Evolutionary conservation across 1,139 yeast species (phyloP).

Genomic region (Hemisphaericaspora subhashii): DNA sequence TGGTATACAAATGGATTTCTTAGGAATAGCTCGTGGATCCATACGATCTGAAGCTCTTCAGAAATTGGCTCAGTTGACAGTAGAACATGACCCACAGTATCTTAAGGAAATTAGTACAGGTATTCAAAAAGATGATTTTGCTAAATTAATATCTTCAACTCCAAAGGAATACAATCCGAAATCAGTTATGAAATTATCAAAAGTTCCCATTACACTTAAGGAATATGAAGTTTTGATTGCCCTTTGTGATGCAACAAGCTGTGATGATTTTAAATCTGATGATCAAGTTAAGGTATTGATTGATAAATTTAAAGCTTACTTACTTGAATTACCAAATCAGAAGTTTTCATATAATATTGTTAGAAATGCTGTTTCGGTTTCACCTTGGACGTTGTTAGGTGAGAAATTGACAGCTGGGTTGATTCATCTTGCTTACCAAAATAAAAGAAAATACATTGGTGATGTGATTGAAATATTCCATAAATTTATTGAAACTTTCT

Average conservation of each 20-base stretch:
- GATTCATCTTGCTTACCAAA: conserved; percentile 34
- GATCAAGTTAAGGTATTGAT: conserved; percentile 54
- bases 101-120: conserved; percentile 17
- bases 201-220: conserved; percentile 46
- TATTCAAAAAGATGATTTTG: conserved; percentile 23
- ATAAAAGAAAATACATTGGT: conserved; percentile 26
- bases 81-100: conserved; percentile 21
- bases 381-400: conserved; percentile 41
- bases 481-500: conserved; percentile 26
- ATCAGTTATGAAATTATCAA: conserved; percentile 16
- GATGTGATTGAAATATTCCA: conserved; percentile 32
- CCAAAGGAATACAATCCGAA: conserved; percentile 13
- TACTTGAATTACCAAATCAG: conserved; percentile 60
- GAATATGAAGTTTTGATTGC: conserved; percentile 77
- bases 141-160: conserved; percentile 24
- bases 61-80: conserved; percentile 34
- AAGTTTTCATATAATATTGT: conserved; percentile 27
- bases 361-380: conserved; percentile 23
- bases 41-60: conserved; percentile 63
- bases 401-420: conserved; percentile 39
- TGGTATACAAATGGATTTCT: conserved; percentile 42
- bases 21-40: conserved; percentile 40
- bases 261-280: conserved; percentile 33
- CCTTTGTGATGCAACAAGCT: conserved; percentile 53
- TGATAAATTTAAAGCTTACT: conserved; percentile 55